Percentiles rank a stretch among this genome's conserved stretches.
These are phyloP conservation scores for Monosporascus sp. DNA, from an alignment of 2,329 filamentous ascomycete genomes.

Conservation along the genomic window DNA sequence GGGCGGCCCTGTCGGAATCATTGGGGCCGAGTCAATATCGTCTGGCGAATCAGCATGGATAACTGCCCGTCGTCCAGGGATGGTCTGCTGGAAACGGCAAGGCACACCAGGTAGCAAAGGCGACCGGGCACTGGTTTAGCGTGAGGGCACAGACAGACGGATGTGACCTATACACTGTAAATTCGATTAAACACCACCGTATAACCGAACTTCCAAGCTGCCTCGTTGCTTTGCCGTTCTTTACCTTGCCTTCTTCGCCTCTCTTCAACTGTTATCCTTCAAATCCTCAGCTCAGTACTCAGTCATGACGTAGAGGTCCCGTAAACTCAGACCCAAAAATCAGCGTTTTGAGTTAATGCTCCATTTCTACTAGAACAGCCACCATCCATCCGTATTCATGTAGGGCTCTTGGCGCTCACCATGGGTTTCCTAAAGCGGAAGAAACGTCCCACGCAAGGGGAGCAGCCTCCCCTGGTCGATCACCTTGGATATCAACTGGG, in stretches of 20 bases:
- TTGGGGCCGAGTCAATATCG: conserved; percentile 13
- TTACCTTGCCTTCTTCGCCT: background rate
- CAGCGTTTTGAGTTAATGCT: background rate
- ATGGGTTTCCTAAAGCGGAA: conserved; percentile 27
- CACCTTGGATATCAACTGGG: conserved; percentile 10
- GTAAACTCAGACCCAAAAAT: background rate
- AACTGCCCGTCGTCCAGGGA: conserved; percentile 10
- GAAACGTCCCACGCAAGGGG: conserved; percentile 13
- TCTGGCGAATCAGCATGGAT: conserved; percentile 10
- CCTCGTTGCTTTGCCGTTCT: background rate
- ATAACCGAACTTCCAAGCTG: background rate
- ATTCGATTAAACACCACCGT: background rate
- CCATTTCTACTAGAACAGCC: background rate
- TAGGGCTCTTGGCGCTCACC: conserved; percentile 1
- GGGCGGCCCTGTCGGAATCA: conserved; percentile 8
- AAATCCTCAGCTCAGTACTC: too few species aligned
- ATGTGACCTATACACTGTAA: conserved; percentile 1
- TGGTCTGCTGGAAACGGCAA: conserved; percentile 18
- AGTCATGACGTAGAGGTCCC: background rate
- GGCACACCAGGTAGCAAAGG: conserved; percentile 17
- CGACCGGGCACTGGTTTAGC: conserved; percentile 3
- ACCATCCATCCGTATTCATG: background rate
- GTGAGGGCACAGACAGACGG: background rate
- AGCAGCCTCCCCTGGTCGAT: conserved; percentile 14
- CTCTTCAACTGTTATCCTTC: background rate